These are phyloP conservation scores for Viridothelium virens DNA, from an alignment of 495 filamentous ascomycete genomes.

Conservation along the genomic window DNA sequence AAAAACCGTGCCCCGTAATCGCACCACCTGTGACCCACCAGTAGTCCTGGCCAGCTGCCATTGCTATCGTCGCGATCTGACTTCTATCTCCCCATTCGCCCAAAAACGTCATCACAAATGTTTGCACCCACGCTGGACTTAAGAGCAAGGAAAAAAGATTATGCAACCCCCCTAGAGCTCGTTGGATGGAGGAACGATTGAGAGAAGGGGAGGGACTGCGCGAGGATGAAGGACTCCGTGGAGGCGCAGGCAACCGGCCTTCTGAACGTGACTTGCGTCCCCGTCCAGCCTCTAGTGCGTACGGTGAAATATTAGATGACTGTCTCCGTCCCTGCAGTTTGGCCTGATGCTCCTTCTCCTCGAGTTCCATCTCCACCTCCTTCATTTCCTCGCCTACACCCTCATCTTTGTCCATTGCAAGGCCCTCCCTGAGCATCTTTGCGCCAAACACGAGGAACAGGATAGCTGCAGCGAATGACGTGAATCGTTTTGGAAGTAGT, in stretches of 20 bases:
- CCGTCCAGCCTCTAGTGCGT: constrained; percentile 56
- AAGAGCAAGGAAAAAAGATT: constrained; percentile 84
- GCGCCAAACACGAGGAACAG: constrained; percentile 85
- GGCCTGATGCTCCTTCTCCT: constrained; percentile 72
- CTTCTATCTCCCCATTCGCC: constrained; percentile 97
- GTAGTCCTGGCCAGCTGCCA: constrained; percentile 97
- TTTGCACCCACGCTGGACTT: constrained; percentile 96
- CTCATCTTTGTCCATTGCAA: constrained; percentile 77
- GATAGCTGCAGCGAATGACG: constrained; percentile 72
- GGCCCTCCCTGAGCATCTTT: constrained; percentile 77
- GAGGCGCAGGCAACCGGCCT: constrained; percentile 51
- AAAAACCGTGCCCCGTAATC: constrained; percentile 75
- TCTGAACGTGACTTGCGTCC: constrained; percentile 51
- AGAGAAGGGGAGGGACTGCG: constrained; percentile 48
- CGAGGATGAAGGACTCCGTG: constrained; percentile 51
- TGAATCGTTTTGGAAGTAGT: constrained; percentile 79
- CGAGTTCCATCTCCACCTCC: constrained; percentile 89
- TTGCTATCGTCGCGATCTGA: constrained; percentile 97
- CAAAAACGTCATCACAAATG: constrained; percentile 97
- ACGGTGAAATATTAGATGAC: constrained; percentile 50
- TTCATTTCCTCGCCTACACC: constrained; percentile 93
- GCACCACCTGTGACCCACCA: constrained; percentile 97
- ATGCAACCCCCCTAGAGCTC: constrained; percentile 54
- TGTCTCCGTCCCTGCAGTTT: constrained; percentile 45
- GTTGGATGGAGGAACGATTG: constrained; percentile 46